phyloP scores from a whole-genome alignment of 768 basidiomycete species.

The Hypholoma fasciculare region DNA sequence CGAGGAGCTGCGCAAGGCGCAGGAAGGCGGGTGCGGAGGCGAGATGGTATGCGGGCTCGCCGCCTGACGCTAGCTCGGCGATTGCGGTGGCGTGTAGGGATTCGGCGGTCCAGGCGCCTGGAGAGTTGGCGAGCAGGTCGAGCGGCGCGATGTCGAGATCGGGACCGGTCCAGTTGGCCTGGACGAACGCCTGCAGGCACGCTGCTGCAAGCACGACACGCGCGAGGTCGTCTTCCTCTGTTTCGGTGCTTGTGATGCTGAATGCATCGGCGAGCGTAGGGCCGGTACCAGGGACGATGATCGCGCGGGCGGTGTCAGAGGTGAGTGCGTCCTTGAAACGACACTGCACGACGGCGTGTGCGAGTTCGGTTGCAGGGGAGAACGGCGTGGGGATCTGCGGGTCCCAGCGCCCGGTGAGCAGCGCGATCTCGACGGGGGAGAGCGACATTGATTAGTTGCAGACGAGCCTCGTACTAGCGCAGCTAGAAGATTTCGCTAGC shows the following conservation, averaged over 20 bases:
- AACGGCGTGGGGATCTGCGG: conserved; percentile 17
- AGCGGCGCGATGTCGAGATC: conserved; percentile 61
- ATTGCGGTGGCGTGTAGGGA: conserved; percentile 66
- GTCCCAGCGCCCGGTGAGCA: conserved; percentile 54
- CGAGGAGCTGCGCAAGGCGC: conserved; percentile 70
- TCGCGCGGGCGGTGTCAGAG: conserved; percentile 39
- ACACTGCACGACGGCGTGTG: conserved; percentile 59
- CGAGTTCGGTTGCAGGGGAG: conserved; percentile 34
- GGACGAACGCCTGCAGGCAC: conserved; percentile 86
- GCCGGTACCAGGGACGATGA: conserved; percentile 35
- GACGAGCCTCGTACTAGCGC: background rate
- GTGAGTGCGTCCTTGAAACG: conserved; percentile 55
- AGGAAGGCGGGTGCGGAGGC: conserved; percentile 68
- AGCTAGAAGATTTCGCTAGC: conserved; percentile 2
- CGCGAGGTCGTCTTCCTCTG: conserved; percentile 49
- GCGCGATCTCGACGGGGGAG: conserved; percentile 13
- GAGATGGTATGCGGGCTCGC: conserved; percentile 97
- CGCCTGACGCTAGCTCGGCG: conserved; percentile 75
- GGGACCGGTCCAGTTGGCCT: conserved; percentile 97
- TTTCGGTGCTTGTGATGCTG: conserved; percentile 26
- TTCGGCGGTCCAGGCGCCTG: conserved; percentile 38
- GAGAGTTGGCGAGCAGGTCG: conserved; percentile 32
- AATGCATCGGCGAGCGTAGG: conserved; percentile 39
- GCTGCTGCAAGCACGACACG: conserved; percentile 72
- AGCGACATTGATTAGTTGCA: background rate